Evolutionary conservation across 352 stramenopile genomes (phyloP), one percentile per base, ranked within the genome.

Genomic region (Globisporangium nunn): DNA sequence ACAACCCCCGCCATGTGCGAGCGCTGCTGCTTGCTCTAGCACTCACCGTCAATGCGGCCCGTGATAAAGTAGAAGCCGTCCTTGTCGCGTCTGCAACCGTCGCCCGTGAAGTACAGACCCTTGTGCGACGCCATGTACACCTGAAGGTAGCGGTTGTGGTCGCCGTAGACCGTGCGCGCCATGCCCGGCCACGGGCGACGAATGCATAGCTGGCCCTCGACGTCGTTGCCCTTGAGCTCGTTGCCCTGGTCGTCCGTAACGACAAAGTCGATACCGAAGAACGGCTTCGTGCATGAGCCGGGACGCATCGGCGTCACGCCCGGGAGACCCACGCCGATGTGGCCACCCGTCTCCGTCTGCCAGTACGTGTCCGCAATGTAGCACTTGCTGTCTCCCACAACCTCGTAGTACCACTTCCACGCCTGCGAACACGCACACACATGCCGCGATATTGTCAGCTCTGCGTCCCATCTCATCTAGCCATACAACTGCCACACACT

Each of bases 61-160:
- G 95, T 99, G 68, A 99, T 99, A 70, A 97, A 99, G 75, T 98
- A 97, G 75, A 96, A 99, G 39, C 96, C 97, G 64, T 99, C 95
- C 53, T 83, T 80, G 64, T 98, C 93, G 33, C 89, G 80, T 40
- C 71, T 72, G 59, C 71, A 85, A 30, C 93, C 91, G 49, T 98
- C 93, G 18, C 93, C 92, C 0, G 93, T 98, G 62, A 98, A 99
- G 75, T 99, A 99, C 60, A 98, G 96, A 10, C 93, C 91, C 56
- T 96, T 91, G 78, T 99, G 98, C 6, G 93, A 93, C 35, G 89
- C 76, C 70, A 98, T 95, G 81, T 99, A 99, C 31, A 97, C 93
- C 23, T 78, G 87, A 50, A 99, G 61, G 67, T 98, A 99, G 7
- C 97, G 92, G 54, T 92, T 77, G 74, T 98, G 93, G 71, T 98